These are phyloP conservation scores for Solanum hybrid DNA, from an alignment of 305 asterid species.

Conservation along the genomic window DNA sequence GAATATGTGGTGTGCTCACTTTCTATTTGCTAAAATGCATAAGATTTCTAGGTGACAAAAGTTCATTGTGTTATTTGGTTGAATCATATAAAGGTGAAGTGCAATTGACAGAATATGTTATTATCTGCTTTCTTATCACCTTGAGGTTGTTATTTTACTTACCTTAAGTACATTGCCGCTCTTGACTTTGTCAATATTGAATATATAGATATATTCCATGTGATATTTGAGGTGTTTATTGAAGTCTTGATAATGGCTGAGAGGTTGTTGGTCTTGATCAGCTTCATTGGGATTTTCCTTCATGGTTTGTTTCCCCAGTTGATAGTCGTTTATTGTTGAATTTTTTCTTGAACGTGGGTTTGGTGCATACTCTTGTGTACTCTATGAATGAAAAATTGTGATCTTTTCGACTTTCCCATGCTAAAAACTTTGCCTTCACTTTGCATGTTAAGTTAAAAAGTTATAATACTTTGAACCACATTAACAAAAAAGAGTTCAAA, in stretches of 20 bases:
- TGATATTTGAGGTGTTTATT: not conserved
- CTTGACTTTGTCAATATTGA: not conserved
- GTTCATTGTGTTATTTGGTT: not conserved
- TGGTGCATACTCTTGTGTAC: not conserved
- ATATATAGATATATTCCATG: not conserved
- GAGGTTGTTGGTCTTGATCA: not conserved
- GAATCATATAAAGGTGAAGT: not conserved
- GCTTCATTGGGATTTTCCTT: not conserved
- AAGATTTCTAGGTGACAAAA: not conserved
- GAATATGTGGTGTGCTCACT: not conserved
- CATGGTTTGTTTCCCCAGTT: not conserved
- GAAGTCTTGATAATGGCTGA: conserved; percentile 2
- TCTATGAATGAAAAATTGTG: not conserved
- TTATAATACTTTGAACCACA: not conserved
- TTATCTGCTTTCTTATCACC: not conserved
- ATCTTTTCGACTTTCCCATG: not conserved
- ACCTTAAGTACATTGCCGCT: not conserved
- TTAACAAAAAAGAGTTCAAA: not conserved
- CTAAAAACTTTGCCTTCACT: not conserved
- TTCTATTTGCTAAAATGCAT: not conserved
- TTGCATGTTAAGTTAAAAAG: not conserved
- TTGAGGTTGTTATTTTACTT: not conserved
- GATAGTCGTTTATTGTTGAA: not conserved
- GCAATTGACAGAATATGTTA: not conserved
- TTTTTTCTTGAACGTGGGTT: not conserved